A percentile compares a stretch with the other conserved stretches of the same genome.
Evolutionary conservation across 1,284 basidiomycete species (phyloP).

Genomic region (Ceratobasidium sp.): DNA sequence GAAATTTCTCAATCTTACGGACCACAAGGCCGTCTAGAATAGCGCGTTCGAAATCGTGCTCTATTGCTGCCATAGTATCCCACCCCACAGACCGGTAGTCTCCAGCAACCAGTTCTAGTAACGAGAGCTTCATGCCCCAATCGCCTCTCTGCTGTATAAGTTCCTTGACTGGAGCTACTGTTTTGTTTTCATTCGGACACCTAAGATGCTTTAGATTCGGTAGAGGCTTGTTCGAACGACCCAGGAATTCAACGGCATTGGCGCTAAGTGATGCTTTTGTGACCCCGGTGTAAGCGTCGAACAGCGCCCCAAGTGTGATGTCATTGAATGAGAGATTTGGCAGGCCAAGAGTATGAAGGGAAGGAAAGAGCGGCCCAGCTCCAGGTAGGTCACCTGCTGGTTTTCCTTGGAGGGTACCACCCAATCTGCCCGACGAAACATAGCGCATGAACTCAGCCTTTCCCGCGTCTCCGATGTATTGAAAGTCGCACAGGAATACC

Average conservation of each 20-base stretch:
- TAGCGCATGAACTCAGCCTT: background rate
- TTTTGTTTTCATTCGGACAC: background rate
- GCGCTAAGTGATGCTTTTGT: background rate
- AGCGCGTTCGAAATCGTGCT: background rate
- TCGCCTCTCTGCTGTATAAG: background rate
- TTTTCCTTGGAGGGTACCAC: background rate
- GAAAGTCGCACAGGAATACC: background rate
- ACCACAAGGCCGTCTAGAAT: background rate
- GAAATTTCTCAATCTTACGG: background rate
- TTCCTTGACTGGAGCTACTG: background rate
- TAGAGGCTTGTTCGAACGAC: background rate
- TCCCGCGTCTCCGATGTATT: background rate
- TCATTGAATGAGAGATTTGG: background rate
- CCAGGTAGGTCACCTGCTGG: background rate
- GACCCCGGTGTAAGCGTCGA: background rate
- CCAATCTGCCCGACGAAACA: background rate
- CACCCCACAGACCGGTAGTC: background rate
- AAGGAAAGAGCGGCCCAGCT: constrained; percentile 6
- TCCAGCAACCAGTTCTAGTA: background rate
- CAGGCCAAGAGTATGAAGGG: background rate
- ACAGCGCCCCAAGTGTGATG: background rate
- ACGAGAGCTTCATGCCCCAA: background rate
- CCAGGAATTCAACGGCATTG: background rate
- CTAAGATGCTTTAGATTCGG: background rate
- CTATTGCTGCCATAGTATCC: background rate